Base-by-base conservation (phyloP, 495 filamentous ascomycete species). In the Cercophora newfieldiana region DNA sequence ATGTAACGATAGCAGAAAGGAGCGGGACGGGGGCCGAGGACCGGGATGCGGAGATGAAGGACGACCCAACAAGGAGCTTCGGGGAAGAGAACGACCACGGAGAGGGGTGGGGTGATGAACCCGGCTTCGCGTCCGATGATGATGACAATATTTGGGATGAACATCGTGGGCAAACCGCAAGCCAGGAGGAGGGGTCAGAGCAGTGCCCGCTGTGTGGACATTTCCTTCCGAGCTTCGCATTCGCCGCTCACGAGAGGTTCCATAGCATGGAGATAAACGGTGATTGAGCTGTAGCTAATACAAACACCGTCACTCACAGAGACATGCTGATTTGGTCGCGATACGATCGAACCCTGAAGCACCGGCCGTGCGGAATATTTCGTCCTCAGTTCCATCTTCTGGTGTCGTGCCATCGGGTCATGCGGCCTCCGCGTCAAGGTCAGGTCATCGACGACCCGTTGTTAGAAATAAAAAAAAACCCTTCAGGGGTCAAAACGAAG, bases 211-310 rank as follows among this genome's bases (percentile, higher is more conserved):
- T 75, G 6, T 95, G 92, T 73, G 88, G 87, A 12, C 83, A 84
- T 18, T 67, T 76, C 5, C 87, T 95, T 62, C 92, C 92, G 0
- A 66, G 78, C 14, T 95, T 94, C 77, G 92, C 92, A 7, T 82
- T 88, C 71, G 67, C 81, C 21, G 92, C 92, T 3, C 92, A 96
- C 76, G 77, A 83, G 66, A 79, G 89, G 59, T 96, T 87, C 69
- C 92, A 96, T 78, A 70, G 68, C 26, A 65, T 83, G 59, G 78
- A 71, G 12, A 48, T 47, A 31, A 31, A 60, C 16, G 21, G n/a
- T 25, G 18, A 48, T n/a, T 60, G 19, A 53, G n/a, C 22, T n/a
- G 50, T 7, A 10, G 50, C n/a, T 8, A 51, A 19, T n/a, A 22
- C 7, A 2, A 6, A 7, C 8, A 26, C n/a, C 16, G 50, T 26